Conservation (phyloP, 1,284 basidiomycete species). For the Coniferiporia weirii region DNA sequence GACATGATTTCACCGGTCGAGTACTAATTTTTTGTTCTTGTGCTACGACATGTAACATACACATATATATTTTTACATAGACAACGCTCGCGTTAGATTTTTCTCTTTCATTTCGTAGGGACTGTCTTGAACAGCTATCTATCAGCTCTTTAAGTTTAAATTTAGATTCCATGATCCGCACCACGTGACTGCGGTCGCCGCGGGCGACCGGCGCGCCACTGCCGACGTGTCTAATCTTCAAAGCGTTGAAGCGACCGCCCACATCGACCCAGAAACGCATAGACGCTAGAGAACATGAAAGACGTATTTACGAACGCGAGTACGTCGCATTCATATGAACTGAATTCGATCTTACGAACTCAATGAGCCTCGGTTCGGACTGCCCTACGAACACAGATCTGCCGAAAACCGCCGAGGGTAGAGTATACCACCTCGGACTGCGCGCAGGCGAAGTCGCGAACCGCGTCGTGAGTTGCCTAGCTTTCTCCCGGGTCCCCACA, state of each 20-base stretch:
- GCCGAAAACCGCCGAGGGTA: constrained; percentile 65
- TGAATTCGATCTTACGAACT: too few species aligned
- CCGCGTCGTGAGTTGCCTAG: constrained; percentile 52
- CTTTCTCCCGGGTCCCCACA: too few species aligned
- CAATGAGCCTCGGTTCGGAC: too few species aligned
- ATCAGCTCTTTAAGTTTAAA: too few species aligned
- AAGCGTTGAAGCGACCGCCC: background rate
- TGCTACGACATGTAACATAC: background rate
- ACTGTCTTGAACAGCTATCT: too few species aligned
- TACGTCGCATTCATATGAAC: constrained; percentile 29
- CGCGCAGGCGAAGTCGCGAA: constrained; percentile 75
- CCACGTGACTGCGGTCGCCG: too few species aligned
- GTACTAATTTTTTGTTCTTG: background rate
- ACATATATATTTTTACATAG: background rate
- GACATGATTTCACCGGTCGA: too few species aligned
- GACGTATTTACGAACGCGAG: constrained; percentile 55
- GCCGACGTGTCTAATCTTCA: too few species aligned
- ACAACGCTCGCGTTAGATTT: background rate
- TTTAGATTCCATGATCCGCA: too few species aligned
- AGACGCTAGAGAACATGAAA: constrained; percentile 39
- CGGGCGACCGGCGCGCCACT: too few species aligned
- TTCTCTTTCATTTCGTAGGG: background rate
- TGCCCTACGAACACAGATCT: constrained; percentile 31
- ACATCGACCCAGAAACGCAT: background rate
- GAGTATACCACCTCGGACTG: constrained; percentile 76